These are phyloP conservation scores for Aspergillus bertholletiae DNA, from an alignment of 495 filamentous ascomycete species.

Conservation along the genomic window DNA sequence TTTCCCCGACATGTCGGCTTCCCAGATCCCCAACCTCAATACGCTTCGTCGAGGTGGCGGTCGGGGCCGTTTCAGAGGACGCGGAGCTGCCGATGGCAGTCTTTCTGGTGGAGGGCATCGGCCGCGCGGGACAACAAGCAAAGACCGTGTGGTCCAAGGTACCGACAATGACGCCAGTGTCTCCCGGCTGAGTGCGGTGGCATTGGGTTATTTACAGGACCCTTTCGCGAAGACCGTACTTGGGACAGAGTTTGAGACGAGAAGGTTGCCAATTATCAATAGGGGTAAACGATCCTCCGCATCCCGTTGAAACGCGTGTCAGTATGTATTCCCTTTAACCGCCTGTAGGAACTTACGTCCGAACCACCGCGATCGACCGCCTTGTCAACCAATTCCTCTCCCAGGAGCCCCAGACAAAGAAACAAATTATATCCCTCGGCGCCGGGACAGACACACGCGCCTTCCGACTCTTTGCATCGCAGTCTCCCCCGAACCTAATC, in stretches of 20 bases:
- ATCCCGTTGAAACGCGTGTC: not conserved
- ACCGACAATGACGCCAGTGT: conserved; percentile 91
- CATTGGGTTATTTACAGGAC: conserved; percentile 83
- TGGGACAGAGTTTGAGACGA: conserved; percentile 35
- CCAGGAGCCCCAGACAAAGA: conserved; percentile 28
- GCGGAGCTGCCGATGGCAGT: conserved; percentile 22
- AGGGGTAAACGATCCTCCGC: conserved; percentile 55
- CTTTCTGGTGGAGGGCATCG: conserved; percentile 19
- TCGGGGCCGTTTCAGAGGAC: conserved; percentile 42
- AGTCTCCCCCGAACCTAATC: conserved; percentile 38
- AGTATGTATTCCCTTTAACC: not conserved
- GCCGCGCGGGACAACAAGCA: conserved; percentile 27
- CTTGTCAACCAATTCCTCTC: conserved; percentile 71
- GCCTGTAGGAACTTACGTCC: conserved; percentile 91
- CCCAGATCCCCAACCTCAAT: conserved; percentile 74
- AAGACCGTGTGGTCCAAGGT: conserved; percentile 68
- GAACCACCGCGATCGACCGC: conserved; percentile 80
- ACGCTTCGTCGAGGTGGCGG: conserved; percentile 54
- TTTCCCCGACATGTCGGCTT: conserved; percentile 56
- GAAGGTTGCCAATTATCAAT: conserved; percentile 87
- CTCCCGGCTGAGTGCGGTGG: conserved; percentile 82
- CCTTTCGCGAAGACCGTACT: conserved; percentile 69
- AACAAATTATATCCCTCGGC: conserved; percentile 90
- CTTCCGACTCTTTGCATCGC: conserved; percentile 60
- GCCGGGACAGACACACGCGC: conserved; percentile 90